Base-by-base conservation (phyloP, 768 basidiomycete species). In the Russula earlei region DNA sequence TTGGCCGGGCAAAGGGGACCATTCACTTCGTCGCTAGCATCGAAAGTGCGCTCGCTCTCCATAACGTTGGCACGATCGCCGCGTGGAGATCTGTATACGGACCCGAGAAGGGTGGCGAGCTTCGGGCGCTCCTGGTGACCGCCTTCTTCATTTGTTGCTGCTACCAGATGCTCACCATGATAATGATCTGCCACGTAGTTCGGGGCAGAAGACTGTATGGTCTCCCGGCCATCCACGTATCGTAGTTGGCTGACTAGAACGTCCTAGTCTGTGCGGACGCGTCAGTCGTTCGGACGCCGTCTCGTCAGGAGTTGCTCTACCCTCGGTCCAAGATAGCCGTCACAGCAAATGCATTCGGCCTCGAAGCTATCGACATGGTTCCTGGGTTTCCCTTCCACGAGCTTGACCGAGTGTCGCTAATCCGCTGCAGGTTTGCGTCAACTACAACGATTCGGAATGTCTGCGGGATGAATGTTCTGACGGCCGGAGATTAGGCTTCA, bases 291-390 rank as follows among this genome's bases (percentile, higher is more conserved):
- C 82, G 94, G 25, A 85, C 93, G 6, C 62, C 74, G 6, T 83
- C 86, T 8, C 80, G 88, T 27, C 74, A 73, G 40, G 94, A 96
- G 67, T 71, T 97, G 36, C 75, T 93, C 6, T 91, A 81, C 62
- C 84, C 92, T 8, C 83, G 94, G 12, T 91, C 90, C 1, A 79
- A 83, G 55, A 79, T 95, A 44, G 88, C 87, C 10, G 77, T 86
- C 43, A 79, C 82, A 0, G 91, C 94, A 6, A 91, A 86, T 65
- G 87, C 92, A 4, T 91, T 85, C 63, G 81, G 80, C 0, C 73
- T 96, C 8, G 81, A 85, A 20, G 88, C 92, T 2, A 89, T 97
- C 63, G 94, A 97, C 68, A 88, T 96, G 87, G 94, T 87, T 42
- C 4, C 57, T 5, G 4, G 14, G 2, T 31, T 27, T n/a, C n/a